Evolutionary conservation across 2,329 filamentous ascomycete species (phyloP), one percentile per base, ranked within the genome.

Genomic region (Botryotinia globosa): DNA sequence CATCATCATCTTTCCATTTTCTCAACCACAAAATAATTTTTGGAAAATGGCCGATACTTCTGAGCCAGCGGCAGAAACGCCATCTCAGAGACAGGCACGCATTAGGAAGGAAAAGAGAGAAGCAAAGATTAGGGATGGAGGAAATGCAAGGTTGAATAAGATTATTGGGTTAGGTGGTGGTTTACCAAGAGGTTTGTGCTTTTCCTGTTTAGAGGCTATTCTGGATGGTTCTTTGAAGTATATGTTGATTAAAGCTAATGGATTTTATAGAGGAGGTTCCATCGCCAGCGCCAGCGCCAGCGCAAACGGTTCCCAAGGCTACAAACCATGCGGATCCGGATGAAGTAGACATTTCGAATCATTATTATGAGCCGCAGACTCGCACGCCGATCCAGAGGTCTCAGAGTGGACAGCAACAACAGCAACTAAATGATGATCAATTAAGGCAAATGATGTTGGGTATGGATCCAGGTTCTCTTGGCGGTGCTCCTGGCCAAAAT

Each of bases 91-190:
- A n/a, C 90, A 93, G 82, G 90, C 91, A 54, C 89, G 92, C 64
- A 85, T 93, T 73, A 91, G 93, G 77, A 93, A 94, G 81, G 92
- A 94, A 81, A 89, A 92, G 56, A 88, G 92, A 66, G 91, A 94
- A 81, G 92, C 92, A 73, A 95, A 94, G 85, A 90, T 94, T 82
- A 88, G 87, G 78, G 89, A 90, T 67, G 90, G 91, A 74, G 92
- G 91, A 73, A 88, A 89, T 29, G 87, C 89, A 56, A 85, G 93
- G 74, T 83, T 96, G 74, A 90, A 92, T 78, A 91, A 88, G 81
- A 96, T 96, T 81, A 93, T 91, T 20, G 90, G 90, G 1, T 83
- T 93, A 39, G 90, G 90, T 72, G 90, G 89, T 42, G 85, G 87
- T 74, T 69, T 87, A n/a, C 81, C 83, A 75, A 78, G 83, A 82